Base-by-base conservation (phyloP, 495 filamentous ascomycete genomes). In the Patellaria atrata region DNA sequence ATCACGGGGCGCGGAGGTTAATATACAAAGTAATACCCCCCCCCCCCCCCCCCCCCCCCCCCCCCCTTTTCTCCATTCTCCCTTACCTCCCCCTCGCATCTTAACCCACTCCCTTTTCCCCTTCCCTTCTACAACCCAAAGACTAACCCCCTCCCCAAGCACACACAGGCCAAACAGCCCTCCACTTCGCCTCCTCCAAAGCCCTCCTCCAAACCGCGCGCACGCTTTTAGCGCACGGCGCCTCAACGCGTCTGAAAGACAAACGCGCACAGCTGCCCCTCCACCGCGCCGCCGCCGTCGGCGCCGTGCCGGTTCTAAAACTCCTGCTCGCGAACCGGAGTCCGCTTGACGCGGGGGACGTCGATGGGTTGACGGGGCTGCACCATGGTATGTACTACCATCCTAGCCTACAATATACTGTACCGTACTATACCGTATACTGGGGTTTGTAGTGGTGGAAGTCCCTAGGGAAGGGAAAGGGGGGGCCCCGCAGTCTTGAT, bases 151-250 rank as follows among this genome's bases (percentile, higher is more conserved):
- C n/a, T 24, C 6, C 3, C n/a, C 15, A 15, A 41, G 38, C 27
- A 16, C 30, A 33, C 24, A 35, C 24, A 33, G 41, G 41, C 1
- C 51, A 81, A 74, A 94, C 86, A 21, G 81, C 82, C 10, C 68
- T 99, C 7, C 89, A 96, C 54, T 94, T 99, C 52, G 68, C 77
- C 30, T 79, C 82, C 29, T 94, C 85, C 32, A 96, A 99, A 52
- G 68, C 70, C 50, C 83, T 86, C 56, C 64, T 94, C 26, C 77
- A 82, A 38, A 67, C 75, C 10, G 82, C 85, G 4, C 79, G 80
- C 25, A 79, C 68, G 38, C 70, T 99, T 13, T 58, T 96, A 34
- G 59, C 66, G 11, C 62, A 75, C 28, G 79, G 80, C 38, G 87
- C 84, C 13, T 82, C 77, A n/a, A 63, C 82, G 0, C 66, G 89